A percentile compares a stretch with the other conserved stretches of the same genome.
These are phyloP conservation scores for Pseudogymnoascus sp. DNA, from an alignment of 2,329 filamentous ascomycete species.

Conservation along the genomic window DNA sequence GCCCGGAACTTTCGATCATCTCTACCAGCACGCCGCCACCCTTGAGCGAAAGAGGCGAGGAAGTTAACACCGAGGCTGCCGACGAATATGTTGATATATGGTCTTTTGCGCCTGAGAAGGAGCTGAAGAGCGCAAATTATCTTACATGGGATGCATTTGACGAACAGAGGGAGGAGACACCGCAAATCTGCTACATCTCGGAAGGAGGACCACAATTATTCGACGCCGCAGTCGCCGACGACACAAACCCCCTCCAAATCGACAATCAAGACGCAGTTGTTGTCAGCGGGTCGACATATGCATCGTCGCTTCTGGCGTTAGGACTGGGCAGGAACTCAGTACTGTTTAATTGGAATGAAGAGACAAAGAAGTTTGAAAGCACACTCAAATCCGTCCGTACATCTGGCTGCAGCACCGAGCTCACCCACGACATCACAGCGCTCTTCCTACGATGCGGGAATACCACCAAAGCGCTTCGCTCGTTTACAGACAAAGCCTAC, in stretches of 20 bases:
- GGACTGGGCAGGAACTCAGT: conserved; percentile 64
- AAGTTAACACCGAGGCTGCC: conserved; percentile 20
- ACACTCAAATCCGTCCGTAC: conserved; percentile 40
- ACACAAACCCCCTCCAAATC: conserved; percentile 33
- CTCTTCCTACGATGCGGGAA: conserved; percentile 31
- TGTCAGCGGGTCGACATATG: conserved; percentile 42
- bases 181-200: conserved; percentile 49
- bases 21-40: background rate
- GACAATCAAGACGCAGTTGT: conserved; percentile 34
- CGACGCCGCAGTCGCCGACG: conserved; percentile 49
- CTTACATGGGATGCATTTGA: conserved; percentile 65
- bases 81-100: conserved; percentile 35
- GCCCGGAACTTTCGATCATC: conserved; percentile 8
- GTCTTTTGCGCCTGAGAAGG: conserved; percentile 33
- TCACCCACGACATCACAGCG: conserved; percentile 37
- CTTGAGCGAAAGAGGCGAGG: conserved; percentile 11
- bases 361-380: conserved; percentile 44
- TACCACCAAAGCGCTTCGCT: conserved; percentile 24
- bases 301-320: conserved; percentile 53
- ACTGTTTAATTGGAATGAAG: conserved; percentile 55
- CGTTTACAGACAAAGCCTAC: conserved; percentile 25
- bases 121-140: conserved; percentile 33
- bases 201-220: conserved; percentile 60
- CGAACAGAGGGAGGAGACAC: conserved; percentile 31
- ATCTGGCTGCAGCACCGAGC: conserved; percentile 41